These are phyloP conservation scores for Lindgomyces ingoldianus DNA, from an alignment of 495 filamentous ascomycete species.

Conservation along the genomic window DNA sequence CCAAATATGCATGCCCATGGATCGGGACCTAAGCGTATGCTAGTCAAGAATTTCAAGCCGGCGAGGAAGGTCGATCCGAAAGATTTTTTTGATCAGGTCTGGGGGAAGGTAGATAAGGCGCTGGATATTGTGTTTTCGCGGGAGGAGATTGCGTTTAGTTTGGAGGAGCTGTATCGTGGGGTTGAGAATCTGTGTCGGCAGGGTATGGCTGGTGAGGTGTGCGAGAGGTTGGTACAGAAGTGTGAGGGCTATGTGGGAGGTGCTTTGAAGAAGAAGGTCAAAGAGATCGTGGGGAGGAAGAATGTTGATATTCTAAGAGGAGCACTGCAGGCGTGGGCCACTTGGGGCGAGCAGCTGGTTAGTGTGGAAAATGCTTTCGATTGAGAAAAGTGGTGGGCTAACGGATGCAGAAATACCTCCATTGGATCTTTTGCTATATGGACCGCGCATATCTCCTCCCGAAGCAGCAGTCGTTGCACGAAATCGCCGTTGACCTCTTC, in stretches of 20 bases:
- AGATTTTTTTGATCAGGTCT: constrained; percentile 71
- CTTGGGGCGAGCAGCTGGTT: constrained; percentile 79
- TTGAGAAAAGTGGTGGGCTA: not conserved
- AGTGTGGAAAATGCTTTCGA: constrained; percentile 34
- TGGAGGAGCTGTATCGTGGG: constrained; percentile 86
- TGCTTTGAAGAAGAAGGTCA: constrained; percentile 56
- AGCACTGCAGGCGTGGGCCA: constrained; percentile 70
- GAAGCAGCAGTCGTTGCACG: constrained; percentile 59
- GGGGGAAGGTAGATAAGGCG: constrained; percentile 69
- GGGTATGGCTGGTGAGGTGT: constrained; percentile 65
- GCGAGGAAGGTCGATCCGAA: constrained; percentile 59
- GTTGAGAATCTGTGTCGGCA: constrained; percentile 87
- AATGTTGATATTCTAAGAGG: constrained; percentile 64
- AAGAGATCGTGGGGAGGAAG: constrained; percentile 53
- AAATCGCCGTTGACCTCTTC: constrained; percentile 59
- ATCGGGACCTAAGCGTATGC: constrained; percentile 73
- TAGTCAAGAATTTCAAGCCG: constrained; percentile 80
- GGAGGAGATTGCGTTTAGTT: constrained; percentile 61
- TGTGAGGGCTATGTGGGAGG: constrained; percentile 64
- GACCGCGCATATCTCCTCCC: constrained; percentile 85
- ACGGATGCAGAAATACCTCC: constrained; percentile 63
- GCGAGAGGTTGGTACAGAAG: constrained; percentile 59
- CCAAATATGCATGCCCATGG: constrained; percentile 53
- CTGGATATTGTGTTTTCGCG: constrained; percentile 70
- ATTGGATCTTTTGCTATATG: constrained; percentile 87